A percentile compares a stretch with the other conserved stretches of the same genome.
Conservation (phyloP, 148 eudicot species). For the Persicaria maculosa region DNA sequence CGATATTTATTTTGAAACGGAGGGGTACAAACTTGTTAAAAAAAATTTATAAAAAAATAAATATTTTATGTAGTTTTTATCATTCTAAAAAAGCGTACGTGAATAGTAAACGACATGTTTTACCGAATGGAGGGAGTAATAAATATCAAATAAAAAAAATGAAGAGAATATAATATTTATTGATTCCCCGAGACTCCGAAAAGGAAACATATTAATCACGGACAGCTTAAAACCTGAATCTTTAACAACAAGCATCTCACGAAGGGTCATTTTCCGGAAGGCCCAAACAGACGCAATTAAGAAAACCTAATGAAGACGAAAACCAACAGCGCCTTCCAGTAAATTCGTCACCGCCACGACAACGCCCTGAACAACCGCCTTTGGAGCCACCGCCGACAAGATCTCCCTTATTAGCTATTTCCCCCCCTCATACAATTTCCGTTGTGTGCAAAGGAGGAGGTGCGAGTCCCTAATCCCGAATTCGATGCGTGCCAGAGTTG, state of each 20-base stretch:
- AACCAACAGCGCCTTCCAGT: background rate
- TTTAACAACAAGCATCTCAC: background rate
- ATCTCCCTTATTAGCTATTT: background rate
- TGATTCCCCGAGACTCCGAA: background rate
- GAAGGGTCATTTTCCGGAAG: background rate
- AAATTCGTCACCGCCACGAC: background rate
- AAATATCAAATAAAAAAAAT: too few species aligned
- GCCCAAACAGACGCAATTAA: background rate
- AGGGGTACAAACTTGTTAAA: too few species aligned
- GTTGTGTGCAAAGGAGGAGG: background rate
- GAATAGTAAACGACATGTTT: too few species aligned
- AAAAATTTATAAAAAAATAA: too few species aligned
- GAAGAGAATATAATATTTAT: too few species aligned
- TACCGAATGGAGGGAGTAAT: too few species aligned
- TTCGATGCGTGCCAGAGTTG: background rate
- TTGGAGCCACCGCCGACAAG: constrained; percentile 4
- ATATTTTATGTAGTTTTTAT: too few species aligned
- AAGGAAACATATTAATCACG: background rate
- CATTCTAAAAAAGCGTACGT: too few species aligned
- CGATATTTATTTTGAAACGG: too few species aligned
- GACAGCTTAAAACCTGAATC: background rate
- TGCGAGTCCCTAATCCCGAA: background rate
- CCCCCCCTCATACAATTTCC: background rate
- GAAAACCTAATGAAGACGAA: background rate
- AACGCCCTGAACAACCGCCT: constrained; percentile 6